These are phyloP conservation scores for Pyrenopolyporus hunteri DNA, from an alignment of 495 filamentous ascomycete genomes.

Conservation along the genomic window DNA sequence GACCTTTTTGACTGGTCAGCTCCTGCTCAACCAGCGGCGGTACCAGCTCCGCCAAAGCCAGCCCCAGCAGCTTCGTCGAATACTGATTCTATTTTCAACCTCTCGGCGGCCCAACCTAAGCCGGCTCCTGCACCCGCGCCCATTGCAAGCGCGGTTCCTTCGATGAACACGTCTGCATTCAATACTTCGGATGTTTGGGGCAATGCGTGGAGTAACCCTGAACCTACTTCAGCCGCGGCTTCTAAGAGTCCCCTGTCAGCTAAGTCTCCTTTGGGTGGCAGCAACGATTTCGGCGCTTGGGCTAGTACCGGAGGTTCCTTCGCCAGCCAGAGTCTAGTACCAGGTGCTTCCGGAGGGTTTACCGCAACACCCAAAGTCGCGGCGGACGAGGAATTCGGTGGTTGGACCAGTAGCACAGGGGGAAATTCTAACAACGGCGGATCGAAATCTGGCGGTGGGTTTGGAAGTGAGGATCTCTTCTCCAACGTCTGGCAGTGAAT, in stretches of 20 bases:
- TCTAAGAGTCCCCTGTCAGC: constrained; percentile 33
- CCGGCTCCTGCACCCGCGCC: constrained; percentile 47
- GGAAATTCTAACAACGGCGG: constrained; percentile 46
- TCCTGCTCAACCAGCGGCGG: constrained; percentile 55
- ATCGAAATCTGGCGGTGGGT: constrained; percentile 55
- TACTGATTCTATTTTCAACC: constrained; percentile 75
- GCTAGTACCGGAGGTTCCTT: constrained; percentile 62
- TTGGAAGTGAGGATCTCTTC: constrained; percentile 84
- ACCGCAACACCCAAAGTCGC: constrained; percentile 67
- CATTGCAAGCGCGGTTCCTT: constrained; percentile 39
- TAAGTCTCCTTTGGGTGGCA: constrained; percentile 10
- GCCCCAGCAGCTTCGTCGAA: constrained; percentile 46
- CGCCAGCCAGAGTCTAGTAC: constrained; percentile 60
- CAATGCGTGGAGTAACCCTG: constrained; percentile 62
- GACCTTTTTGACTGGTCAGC: constrained; percentile 86
- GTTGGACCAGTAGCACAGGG: constrained; percentile 76
- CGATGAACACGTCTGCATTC: constrained; percentile 45
- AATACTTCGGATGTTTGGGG: constrained; percentile 58
- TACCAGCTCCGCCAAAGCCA: constrained; percentile 51
- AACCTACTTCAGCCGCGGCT: constrained; percentile 43
- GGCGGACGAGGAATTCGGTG: constrained; percentile 91
- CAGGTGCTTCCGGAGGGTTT: constrained; percentile 57
- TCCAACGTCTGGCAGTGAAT: constrained; percentile 88
- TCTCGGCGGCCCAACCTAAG: constrained; percentile 63
- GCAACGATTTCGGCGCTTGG: constrained; percentile 78